These are phyloP conservation scores for Pseudevernia furfuracea DNA, from an alignment of 495 filamentous ascomycete genomes.

Conservation along the genomic window DNA sequence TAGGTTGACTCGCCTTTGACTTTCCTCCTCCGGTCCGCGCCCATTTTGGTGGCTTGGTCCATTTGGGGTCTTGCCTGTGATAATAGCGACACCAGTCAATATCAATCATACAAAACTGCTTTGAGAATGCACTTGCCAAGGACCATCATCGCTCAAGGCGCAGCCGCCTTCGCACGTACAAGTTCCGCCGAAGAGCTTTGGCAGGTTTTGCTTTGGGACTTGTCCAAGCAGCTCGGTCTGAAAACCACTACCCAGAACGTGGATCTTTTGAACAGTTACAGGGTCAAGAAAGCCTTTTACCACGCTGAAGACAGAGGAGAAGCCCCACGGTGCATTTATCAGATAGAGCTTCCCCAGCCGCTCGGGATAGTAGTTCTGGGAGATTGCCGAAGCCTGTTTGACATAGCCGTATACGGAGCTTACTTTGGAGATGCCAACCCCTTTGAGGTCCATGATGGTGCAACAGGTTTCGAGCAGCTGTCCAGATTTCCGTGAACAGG, in stretches of 20 bases:
- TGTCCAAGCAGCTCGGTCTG: slow-evolving; percentile 75
- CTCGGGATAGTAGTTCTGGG: slow-evolving; percentile 97
- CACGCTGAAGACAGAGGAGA: slow-evolving; percentile 70
- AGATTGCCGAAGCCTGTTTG: slow-evolving; percentile 58
- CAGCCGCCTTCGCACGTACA: slow-evolving; percentile 84
- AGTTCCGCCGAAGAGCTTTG: slow-evolving; percentile 72
- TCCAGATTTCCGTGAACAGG: slow-evolving; percentile 88
- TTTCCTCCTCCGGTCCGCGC: slow-evolving; percentile 30
- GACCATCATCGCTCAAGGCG: slow-evolving; percentile 77
- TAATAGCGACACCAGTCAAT: not conserved
- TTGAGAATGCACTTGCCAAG: slow-evolving; percentile 49
- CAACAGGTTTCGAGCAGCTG: slow-evolving; percentile 93
- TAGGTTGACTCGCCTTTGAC: slow-evolving; percentile 32
- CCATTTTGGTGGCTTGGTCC: slow-evolving; percentile 64
- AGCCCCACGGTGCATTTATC: slow-evolving; percentile 96
- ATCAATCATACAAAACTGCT: not conserved
- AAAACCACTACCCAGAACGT: slow-evolving; percentile 76
- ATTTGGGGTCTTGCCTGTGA: slow-evolving; percentile 57
- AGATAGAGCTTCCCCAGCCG: slow-evolving; percentile 82
- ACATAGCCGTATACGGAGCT: slow-evolving; percentile 69
- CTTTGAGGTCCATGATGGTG: slow-evolving; percentile 93
- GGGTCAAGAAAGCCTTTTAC: slow-evolving; percentile 92
- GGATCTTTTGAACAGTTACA: slow-evolving; percentile 92
- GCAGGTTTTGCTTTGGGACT: slow-evolving; percentile 85
- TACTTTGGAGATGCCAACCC: slow-evolving; percentile 74